phyloP scores from a whole-genome alignment of 2,329 filamentous ascomycete genomes.

The Salinomyces thailandicus region DNA sequence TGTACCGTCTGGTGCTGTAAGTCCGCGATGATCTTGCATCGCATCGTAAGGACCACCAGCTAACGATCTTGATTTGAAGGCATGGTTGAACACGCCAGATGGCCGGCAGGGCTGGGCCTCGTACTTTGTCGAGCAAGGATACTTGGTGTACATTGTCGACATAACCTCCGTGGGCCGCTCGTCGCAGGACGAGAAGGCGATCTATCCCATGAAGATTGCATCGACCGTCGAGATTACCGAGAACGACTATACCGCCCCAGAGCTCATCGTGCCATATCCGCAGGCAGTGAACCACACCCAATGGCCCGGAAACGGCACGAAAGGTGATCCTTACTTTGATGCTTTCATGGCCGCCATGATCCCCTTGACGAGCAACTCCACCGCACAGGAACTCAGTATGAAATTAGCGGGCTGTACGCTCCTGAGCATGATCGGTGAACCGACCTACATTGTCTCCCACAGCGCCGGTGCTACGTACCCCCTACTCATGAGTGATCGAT shows the following conservation, averaged over 20 bases:
- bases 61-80: too few species aligned
- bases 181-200: conserved; percentile 10
- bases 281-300: conserved; percentile 12
- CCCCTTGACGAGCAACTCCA: conserved; percentile 21
- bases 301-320: conserved; percentile 13
- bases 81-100: conserved; percentile 40
- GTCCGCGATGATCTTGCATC: too few species aligned
- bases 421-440: conserved; percentile 20
- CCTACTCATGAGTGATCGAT: conserved; percentile 9
- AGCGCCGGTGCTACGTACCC: conserved; percentile 18
- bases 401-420: conserved; percentile 23
- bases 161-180: conserved; percentile 28
- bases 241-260: conserved; percentile 12
- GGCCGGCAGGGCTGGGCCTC: conserved; percentile 38
- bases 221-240: conserved; percentile 21
- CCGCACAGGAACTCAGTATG: conserved; percentile 21
- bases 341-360: conserved; percentile 22
- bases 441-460: conserved; percentile 25
- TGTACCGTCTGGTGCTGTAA: conserved; percentile 33
- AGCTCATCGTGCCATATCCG: conserved; percentile 8
- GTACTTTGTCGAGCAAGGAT: conserved; percentile 37
- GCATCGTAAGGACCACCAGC: too few species aligned
- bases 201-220: conserved; percentile 6
- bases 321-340: conserved; percentile 22
- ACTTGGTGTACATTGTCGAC: conserved; percentile 37